Conservation (phyloP, 2,329 filamentous ascomycete species). For the Colletotrichum sp. region DNA sequence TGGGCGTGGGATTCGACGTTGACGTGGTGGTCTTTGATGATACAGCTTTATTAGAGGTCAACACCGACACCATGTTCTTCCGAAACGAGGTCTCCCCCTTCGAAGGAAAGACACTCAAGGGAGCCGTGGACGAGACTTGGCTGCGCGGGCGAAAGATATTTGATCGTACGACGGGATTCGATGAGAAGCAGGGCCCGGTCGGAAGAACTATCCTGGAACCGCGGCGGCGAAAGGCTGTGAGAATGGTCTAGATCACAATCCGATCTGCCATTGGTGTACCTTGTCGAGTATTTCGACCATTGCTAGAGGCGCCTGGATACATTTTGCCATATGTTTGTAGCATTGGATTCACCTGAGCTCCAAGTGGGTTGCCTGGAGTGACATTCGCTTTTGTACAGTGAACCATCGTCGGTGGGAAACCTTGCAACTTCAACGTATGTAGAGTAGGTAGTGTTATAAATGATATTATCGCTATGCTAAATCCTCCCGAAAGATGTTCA, state of each 20-base stretch:
- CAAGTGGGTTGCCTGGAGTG: not conserved
- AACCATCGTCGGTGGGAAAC: fast-evolving
- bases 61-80: slow-evolving; percentile 85
- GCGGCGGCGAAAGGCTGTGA: not conserved
- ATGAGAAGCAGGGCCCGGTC: slow-evolving; percentile 45
- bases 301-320: not conserved
- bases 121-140: slow-evolving; percentile 86
- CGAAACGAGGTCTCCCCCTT: slow-evolving; percentile 91
- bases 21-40: slow-evolving; percentile 95
- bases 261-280: not conserved
- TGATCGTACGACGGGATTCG: slow-evolving; percentile 55
- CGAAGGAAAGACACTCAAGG: slow-evolving; percentile 77
- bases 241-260: not conserved
- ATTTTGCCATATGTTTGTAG: not conserved
- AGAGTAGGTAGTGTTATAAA: not conserved
- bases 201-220: slow-evolving; percentile 63
- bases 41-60: slow-evolving; percentile 74
- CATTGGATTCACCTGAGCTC: fast-evolving
- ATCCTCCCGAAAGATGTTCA: fast-evolving
- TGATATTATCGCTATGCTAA: not conserved
- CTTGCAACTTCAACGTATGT: fast-evolving
- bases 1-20: slow-evolving; percentile 82
- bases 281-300: fast-evolving
- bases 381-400: not conserved
- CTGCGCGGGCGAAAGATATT: slow-evolving; percentile 77